Evolutionary conservation across 2,329 filamentous ascomycete genomes (phyloP).

Genomic region (Cercospora citrullina): DNA sequence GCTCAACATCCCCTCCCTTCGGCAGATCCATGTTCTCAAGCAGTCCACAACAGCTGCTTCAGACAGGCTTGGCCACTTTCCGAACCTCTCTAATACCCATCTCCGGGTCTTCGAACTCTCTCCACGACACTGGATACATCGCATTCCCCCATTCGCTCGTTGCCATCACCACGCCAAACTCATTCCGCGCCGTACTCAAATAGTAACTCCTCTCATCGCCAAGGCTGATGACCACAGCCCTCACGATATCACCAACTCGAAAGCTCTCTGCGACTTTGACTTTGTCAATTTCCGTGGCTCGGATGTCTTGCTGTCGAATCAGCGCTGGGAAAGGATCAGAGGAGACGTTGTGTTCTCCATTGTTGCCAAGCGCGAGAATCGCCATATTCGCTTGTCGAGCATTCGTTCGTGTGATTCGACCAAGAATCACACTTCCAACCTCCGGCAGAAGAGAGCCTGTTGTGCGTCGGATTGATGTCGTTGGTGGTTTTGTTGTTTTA

Average conservation of each 20-base stretch:
- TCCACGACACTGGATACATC: slow-evolving; percentile 94
- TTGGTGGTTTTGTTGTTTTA: slow-evolving; percentile 52
- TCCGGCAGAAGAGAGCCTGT: slow-evolving; percentile 79
- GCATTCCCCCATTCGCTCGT: slow-evolving; percentile 82
- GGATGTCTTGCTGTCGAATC: slow-evolving; percentile 70
- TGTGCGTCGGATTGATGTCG: slow-evolving; percentile 44
- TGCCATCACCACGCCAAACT: slow-evolving; percentile 91
- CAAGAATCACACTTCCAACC: slow-evolving; percentile 77
- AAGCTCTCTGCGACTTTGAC: slow-evolving; percentile 90
- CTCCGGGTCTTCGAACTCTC: slow-evolving; percentile 82
- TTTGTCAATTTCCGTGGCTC: slow-evolving; percentile 93
- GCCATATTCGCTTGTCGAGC: slow-evolving; percentile 81
- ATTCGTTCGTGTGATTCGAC: slow-evolving; percentile 80
- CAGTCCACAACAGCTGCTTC: slow-evolving; percentile 40
- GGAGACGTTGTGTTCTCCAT: slow-evolving; percentile 30
- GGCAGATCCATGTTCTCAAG: neutral
- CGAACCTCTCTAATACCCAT: slow-evolving; percentile 74
- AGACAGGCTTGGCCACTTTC: slow-evolving; percentile 93
- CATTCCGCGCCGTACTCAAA: slow-evolving; percentile 85
- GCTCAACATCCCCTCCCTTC: neutral
- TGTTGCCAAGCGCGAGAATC: slow-evolving; percentile 76
- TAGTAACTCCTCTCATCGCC: slow-evolving; percentile 97
- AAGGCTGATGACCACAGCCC: slow-evolving; percentile 77
- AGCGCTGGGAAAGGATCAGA: slow-evolving; percentile 37
- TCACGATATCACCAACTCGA: slow-evolving; percentile 85